Conservation (phyloP, 495 filamentous ascomycete species). For the Penicillium cinerascens region DNA sequence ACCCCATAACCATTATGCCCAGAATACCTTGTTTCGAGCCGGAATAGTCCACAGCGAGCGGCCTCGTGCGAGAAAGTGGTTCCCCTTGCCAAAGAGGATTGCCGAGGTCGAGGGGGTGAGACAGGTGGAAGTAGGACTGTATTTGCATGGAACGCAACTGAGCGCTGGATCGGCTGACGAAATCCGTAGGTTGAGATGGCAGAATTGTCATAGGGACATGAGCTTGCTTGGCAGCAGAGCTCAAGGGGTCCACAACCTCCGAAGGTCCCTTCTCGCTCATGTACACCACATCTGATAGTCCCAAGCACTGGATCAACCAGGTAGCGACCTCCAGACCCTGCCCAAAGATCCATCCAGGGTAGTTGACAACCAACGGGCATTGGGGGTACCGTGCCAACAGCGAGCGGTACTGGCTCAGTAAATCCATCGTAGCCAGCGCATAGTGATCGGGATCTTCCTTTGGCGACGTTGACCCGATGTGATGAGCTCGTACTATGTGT, state of each 20-base stretch:
- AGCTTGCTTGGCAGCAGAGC: slow-evolving; percentile 31
- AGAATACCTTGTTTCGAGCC: slow-evolving; percentile 49
- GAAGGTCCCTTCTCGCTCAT: slow-evolving; percentile 67
- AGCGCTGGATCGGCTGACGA: slow-evolving; percentile 60
- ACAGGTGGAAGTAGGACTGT: slow-evolving; percentile 72
- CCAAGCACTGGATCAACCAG: slow-evolving; percentile 52
- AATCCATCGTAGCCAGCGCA: slow-evolving; percentile 61
- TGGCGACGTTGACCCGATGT: slow-evolving; percentile 67
- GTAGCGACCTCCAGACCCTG: slow-evolving; percentile 67
- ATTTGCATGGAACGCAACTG: slow-evolving; percentile 76
- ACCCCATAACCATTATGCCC: slow-evolving; percentile 52
- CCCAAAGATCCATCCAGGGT: slow-evolving; percentile 78
- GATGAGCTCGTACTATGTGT: slow-evolving; percentile 60
- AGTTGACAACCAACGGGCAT: slow-evolving; percentile 73
- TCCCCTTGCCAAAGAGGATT: slow-evolving; percentile 45
- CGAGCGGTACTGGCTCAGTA: slow-evolving; percentile 60
- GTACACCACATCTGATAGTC: slow-evolving; percentile 63
- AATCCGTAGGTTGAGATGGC: slow-evolving; percentile 57
- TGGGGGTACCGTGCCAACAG: slow-evolving; percentile 38
- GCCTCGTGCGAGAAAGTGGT: slow-evolving; percentile 45
- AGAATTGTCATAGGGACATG: slow-evolving; percentile 39
- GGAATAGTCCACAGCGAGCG: slow-evolving; percentile 55
- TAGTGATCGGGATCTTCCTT: slow-evolving; percentile 70
- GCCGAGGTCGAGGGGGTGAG: slow-evolving; percentile 28
- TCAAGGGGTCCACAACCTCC: slow-evolving; percentile 59